Percentiles rank a stretch among this genome's conserved stretches.
phyloP scores from a whole-genome alignment of 306 rosid genomes.

The Begonia loranthoides region DNA sequence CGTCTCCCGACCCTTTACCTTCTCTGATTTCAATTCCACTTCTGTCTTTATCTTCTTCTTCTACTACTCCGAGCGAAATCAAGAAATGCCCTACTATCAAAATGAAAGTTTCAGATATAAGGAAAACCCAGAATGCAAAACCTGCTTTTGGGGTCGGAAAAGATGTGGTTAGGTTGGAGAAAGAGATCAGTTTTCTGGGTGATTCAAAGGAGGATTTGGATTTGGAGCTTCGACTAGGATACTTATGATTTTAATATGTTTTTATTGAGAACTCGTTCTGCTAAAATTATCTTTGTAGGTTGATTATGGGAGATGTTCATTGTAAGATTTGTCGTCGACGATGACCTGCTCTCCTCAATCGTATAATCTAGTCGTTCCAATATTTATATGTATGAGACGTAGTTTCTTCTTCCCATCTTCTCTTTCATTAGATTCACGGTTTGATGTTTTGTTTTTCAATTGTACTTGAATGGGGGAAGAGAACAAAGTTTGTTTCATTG shows the following conservation, averaged over 20 bases:
- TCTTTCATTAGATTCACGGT: no score
- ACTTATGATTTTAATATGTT: background rate
- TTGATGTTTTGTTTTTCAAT: no score
- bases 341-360: no score
- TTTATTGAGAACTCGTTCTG: background rate
- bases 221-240: constrained; percentile 93
- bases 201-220: constrained; percentile 48
- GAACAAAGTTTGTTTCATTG: no score
- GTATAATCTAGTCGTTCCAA: no score
- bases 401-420: constrained; percentile 22
- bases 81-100: background rate
- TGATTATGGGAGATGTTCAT: constrained; percentile 12
- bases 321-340: constrained; percentile 44
- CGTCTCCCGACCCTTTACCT: constrained; percentile 28
- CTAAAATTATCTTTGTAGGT: background rate
- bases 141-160: no score
- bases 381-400: background rate
- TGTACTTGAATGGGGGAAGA: no score
- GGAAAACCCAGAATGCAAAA: constrained; percentile 19
- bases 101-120: constrained; percentile 10
- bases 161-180: constrained; percentile 28
- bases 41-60: constrained; percentile 8
- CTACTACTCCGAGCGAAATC: constrained; percentile 64
- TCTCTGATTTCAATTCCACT: constrained; percentile 41
- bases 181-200: constrained; percentile 39